phyloP scores from a whole-genome alignment of 148 eudicot species.

The Cornus controversa region DNA sequence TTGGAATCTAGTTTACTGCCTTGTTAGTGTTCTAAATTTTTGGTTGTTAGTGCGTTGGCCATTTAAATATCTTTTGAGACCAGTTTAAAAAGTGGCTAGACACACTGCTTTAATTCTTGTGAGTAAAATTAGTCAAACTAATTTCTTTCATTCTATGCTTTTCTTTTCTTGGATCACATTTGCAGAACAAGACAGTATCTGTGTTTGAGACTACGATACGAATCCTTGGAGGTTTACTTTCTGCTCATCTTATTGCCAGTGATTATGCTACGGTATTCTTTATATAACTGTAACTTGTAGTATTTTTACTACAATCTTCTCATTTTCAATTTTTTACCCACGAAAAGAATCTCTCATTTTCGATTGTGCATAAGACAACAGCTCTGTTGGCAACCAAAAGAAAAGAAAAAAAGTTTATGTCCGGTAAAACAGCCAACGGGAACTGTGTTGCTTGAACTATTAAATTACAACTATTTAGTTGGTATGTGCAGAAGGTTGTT shows the following conservation, averaged over 20 bases:
- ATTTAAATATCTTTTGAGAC: neutral
- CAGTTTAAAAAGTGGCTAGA: neutral
- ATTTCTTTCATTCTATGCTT: neutral
- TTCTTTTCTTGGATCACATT: conserved; percentile 10
- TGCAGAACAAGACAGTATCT: conserved; percentile 99
- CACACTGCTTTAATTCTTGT: neutral
- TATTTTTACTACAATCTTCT: conserved; percentile 3
- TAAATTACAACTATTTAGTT: neutral
- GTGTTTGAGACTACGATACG: conserved; percentile 94
- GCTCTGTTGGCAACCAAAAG: neutral
- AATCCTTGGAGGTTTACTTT: conserved; percentile 93
- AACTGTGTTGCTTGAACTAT: neutral
- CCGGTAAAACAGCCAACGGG: neutral
- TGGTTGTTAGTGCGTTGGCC: neutral
- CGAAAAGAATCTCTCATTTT: neutral
- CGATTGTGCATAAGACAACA: neutral
- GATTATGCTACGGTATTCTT: conserved; percentile 89
- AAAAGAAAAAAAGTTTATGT: neutral
- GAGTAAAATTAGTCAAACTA: neutral
- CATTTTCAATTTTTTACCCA: neutral
- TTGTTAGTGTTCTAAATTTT: neutral
- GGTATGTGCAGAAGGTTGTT: neutral
- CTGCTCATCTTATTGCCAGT: conserved; percentile 99
- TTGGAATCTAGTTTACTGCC: neutral
- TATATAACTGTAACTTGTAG: neutral